Base-by-base conservation (phyloP, 2,329 filamentous ascomycete species). In the Aspergillus arachidicola region DNA sequence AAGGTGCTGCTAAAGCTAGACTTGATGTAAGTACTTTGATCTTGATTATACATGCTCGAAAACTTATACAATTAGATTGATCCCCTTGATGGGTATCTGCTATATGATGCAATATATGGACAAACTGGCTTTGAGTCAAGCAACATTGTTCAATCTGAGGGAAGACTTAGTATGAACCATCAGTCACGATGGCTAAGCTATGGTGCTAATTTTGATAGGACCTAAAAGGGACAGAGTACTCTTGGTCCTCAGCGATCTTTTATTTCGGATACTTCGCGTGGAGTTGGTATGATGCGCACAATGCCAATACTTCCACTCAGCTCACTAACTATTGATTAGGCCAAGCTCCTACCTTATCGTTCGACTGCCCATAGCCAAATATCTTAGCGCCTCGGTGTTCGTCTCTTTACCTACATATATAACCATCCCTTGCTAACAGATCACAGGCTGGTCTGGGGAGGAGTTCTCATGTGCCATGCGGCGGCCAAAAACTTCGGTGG, bases 311-410 rank as follows among this genome's bases (percentile, higher is more conserved):
- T 1, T 16, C 9, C 5, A 21, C 19, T 1, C 28, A 6, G 26
- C 19, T 36, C 11, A 54, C 51, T 54, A 23, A 54, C 14, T n/a
- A 21, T 14, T 16, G 28, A 54, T 32, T 36, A 54, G 51, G 69
- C 77, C 78, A 0, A 78, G 75, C 34, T 76, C 75, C 14, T 75
- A 75, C 53, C 65, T 79, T 6, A 75, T 79, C 50, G 76, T 79
- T 32, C 72, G 72, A 14, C 72, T 71, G 66, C 59, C 75, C 51
- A 26, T 75, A 68, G 64, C 71, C 60, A 64, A 78, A 46, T 71
- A 70, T 36, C 50, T 78, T 68, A 63, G 69, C 63, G 58, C 64
- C 69, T 62, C 73, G 67, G 66, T 71, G 74, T 76, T 53, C 67
- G 76, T 36, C 60, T 75, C 7, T 19, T 23, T 14, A 16, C 1